Base-by-base conservation (phyloP, 225 moss, liverwort and hornwort species). In the Bryoerythrophyllum caledonicum region DNA sequence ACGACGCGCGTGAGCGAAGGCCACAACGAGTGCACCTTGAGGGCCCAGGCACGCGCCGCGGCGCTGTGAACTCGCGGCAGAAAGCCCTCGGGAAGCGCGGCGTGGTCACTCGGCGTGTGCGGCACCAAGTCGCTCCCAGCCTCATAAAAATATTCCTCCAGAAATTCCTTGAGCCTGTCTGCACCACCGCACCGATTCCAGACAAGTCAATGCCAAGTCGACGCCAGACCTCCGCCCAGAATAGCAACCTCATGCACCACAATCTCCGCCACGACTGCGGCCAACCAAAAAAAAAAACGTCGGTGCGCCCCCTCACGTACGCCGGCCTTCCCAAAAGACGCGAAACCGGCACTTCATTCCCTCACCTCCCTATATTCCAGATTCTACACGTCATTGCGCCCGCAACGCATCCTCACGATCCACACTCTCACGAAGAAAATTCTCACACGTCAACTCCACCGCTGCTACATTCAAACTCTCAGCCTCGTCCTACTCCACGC, bases 11-110 rank as follows among this genome's bases (percentile, higher is more conserved):
- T 83, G 41, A 96, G 86, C 10, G 85, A 79, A 26, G 67, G 79
- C 96, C 96, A 96, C 1, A 96, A 75, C 60, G 81, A 74, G 72
- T 96, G 96, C 54, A 96, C 90, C 37, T 85, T 58, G 2, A 65
- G 46, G 1, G 77, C 96, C 90, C 90, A 96, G 1, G 41, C 34
- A 20, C 84, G 86, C 30, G 82, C 93, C 4, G 73, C 78, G 25
- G 53, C 30, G 74, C 83, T 92, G 2, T 64, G 32, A 27, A 96
- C 93, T 0, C 79, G 74, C 25, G 81, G 74, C 3, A 96, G 81
- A 41, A 96, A 96, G 16, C 52, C 79, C 46, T 72, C 10, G 0
- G 95, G 95, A 4, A 19, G 26, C 5, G 81, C 61, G 2, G 35
- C 37, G 66, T 79, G 87, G 35, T 93, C 93, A 13, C 7, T 10